phyloP scores from a whole-genome alignment of 2,329 filamentous ascomycete genomes.

The Passalora sequoiae region DNA sequence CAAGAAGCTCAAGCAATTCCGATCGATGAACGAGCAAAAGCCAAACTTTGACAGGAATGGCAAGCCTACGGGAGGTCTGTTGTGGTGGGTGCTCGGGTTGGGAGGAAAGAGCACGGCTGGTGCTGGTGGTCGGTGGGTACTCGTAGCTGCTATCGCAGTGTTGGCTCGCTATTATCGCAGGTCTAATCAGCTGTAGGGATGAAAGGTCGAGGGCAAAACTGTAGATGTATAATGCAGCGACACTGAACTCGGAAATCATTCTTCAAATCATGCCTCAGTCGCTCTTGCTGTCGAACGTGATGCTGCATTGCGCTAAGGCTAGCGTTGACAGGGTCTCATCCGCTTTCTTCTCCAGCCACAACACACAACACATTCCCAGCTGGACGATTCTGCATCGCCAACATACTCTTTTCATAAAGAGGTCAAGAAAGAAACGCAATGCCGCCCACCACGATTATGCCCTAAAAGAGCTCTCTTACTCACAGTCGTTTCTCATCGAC shows the following conservation, averaged over 20 bases:
- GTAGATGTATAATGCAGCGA: not conserved
- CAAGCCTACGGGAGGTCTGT: conserved; percentile 26
- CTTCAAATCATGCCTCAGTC: not conserved
- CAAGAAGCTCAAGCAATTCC: conserved; percentile 49
- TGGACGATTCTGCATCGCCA: too few species aligned
- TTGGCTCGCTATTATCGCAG: conserved; percentile 15
- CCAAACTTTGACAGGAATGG: conserved; percentile 60
- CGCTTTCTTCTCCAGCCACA: too few species aligned
- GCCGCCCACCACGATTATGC: too few species aligned
- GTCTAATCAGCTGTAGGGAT: conserved; percentile 11
- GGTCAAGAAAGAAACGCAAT: too few species aligned
- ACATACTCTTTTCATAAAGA: too few species aligned
- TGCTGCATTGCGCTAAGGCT: too few species aligned
- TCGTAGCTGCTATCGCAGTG: conserved; percentile 23
- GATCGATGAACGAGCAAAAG: conserved; percentile 46
- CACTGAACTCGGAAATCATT: not conserved
- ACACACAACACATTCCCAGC: too few species aligned
- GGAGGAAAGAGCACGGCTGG: conserved; percentile 27
- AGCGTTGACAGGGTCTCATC: too few species aligned
- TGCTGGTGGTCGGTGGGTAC: conserved; percentile 28
- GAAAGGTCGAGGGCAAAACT: conserved; percentile 8
- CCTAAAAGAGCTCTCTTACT: too few species aligned
- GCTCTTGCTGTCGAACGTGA: too few species aligned
- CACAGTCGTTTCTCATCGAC: too few species aligned
- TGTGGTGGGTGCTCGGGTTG: conserved; percentile 32